Evolutionary conservation across 73 alveolate genomes (phyloP).

Genomic region (Durusdinium trenchii): DNA sequence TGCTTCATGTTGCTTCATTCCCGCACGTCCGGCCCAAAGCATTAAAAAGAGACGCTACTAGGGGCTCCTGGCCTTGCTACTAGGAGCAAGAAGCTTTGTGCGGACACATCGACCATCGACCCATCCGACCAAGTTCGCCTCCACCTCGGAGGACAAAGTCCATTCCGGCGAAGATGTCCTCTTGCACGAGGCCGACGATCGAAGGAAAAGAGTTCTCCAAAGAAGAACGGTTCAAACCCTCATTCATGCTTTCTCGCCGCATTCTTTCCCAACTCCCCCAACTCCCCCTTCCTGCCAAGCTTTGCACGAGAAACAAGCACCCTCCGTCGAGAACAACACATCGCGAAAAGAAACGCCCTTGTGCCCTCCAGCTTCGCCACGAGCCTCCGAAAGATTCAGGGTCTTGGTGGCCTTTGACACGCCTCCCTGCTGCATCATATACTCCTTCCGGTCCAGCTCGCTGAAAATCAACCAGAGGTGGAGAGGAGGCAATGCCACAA

Average conservation of each 20-base stretch:
- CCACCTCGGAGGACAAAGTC: conserved; percentile 85
- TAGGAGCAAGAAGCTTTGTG: too few relatives aligned
- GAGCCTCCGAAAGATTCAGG: conserved; percentile 52
- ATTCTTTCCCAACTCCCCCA: background rate
- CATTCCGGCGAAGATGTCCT: conserved; percentile 85
- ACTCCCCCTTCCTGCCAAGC: background rate
- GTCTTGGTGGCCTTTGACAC: conserved; percentile 87
- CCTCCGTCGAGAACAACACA: background rate
- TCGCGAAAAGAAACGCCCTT: background rate
- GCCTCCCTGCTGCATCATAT: conserved; percentile 92
- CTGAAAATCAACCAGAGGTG: too few relatives aligned
- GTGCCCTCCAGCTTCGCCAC: background rate
- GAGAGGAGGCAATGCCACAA: too few relatives aligned
- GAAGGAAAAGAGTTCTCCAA: too few relatives aligned
- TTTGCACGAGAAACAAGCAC: background rate
- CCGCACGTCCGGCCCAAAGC: too few relatives aligned
- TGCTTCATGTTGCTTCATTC: too few relatives aligned
- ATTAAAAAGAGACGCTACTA: too few relatives aligned
- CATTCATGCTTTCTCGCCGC: background rate
- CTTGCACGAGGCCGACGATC: too few relatives aligned
- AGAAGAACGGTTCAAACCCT: too few relatives aligned
- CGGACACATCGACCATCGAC: too few relatives aligned
- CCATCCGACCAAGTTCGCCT: background rate
- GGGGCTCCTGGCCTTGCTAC: too few relatives aligned
- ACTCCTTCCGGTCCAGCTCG: conserved; percentile 50